Conservation (phyloP, 768 basidiomycete genomes). For the Kwoniella newhampshirensis region DNA sequence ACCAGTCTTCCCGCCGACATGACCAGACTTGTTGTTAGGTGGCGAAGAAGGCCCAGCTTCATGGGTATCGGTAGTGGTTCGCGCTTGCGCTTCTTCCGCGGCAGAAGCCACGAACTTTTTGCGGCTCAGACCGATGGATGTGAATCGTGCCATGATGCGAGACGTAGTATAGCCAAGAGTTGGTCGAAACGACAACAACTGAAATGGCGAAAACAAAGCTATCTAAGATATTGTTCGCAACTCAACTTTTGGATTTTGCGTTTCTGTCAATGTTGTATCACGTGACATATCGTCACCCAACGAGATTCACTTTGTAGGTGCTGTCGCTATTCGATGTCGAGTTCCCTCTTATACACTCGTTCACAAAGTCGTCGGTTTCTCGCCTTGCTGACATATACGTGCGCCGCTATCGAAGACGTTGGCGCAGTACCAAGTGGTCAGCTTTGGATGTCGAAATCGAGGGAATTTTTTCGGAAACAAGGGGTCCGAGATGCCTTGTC, state of each 20-base stretch:
- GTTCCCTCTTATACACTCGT: no score
- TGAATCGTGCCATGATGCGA: conserved; percentile 46
- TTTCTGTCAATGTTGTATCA: no score
- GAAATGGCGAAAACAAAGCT: background rate
- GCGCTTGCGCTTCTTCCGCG: conserved; percentile 40
- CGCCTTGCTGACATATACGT: no score
- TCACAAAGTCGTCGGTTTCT: no score
- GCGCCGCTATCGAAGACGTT: no score
- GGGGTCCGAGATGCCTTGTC: conserved; percentile 17
- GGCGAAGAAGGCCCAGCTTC: conserved; percentile 31
- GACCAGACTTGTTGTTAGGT: conserved; percentile 15
- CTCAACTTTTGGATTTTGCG: no score
- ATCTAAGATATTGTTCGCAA: no score
- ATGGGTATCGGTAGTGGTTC: background rate
- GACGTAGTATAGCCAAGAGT: background rate
- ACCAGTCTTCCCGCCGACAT: conserved; percentile 39
- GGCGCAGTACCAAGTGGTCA: no score
- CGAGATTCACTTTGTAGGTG: no score
- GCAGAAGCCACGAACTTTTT: conserved; percentile 44
- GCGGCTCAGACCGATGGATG: conserved; percentile 48
- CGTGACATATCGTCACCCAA: no score
- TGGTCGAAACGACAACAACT: no score
- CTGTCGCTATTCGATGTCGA: no score
- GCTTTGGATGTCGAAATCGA: conserved; percentile 12
- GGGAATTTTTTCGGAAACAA: conserved; percentile 17